Base-by-base conservation (phyloP, 2,329 filamentous ascomycete genomes). In the Diaporthe batatas region DNA sequence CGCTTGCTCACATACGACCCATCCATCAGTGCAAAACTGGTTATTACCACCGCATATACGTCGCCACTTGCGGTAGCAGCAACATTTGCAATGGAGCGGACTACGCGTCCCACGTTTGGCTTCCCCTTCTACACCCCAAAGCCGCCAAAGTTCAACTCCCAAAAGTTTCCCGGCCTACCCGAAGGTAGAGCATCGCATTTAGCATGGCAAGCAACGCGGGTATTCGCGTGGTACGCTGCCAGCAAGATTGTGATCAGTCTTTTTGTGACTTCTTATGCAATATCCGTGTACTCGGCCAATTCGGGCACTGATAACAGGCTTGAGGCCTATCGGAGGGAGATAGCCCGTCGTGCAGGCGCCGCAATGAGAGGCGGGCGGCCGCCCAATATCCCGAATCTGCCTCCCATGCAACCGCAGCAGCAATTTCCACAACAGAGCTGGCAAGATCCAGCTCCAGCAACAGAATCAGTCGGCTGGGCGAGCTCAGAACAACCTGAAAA, bases 71-170 rank as follows among this genome's bases (percentile, higher is more conserved):
- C 77, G 1, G 1, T 76, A 0, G 76, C 72, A 23, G 18, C 79
- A 1, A 78, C 81, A 7, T 72, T 68, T 3, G 75, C 72, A 57
- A 39, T 81, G 1, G 80, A 77, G 44, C 72, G 76, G 12, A 78
- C 79, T 6, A 79, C 81, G 53, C 75, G 75, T 25, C 16, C 23
- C 29, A 81, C 77, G 4, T 84, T 82, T 76, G 80, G 79, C 7
- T 86, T 86, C 75, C 83, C 84, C 21, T 79, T 86, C 53, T 83
- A 80, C 76, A 79, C 77, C 49, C 83, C 83, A 2, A 80, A 81
- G 57, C 76, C 78, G 49, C 64, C 72, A 25, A 76, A 59, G 36
- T 81, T 82, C 49, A 76, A 81, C 69, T 81, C 82, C 11, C 39
- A 69, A 39, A 68, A 72, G 16, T 84, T 83, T 57, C 81, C 82